Base-by-base conservation (phyloP, 2,329 filamentous ascomycete species). In the Tetracladium maxilliforme region DNA sequence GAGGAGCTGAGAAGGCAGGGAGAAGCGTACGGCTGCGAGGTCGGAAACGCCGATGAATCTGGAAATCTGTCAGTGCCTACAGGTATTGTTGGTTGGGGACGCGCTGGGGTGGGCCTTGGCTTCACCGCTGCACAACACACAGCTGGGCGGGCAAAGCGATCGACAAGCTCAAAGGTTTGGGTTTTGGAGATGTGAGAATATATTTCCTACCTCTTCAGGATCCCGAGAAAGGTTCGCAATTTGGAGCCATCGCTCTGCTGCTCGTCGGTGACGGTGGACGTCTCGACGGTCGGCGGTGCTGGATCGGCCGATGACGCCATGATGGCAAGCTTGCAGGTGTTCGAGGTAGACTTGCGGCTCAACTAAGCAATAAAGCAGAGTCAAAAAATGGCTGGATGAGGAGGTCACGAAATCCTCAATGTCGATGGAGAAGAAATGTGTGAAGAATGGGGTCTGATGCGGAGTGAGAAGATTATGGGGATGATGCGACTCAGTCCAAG, bases 31-130 rank as follows among this genome's bases (percentile, higher is more conserved):
- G 29, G 84, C 72, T 30, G 90, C 90, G 43, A 98, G 90, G 54
- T 98, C 90, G 38, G 86, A 65, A 29, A 98, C 90, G 39, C 90
- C 90, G 42, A 95, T 84, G 53, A 95, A 95, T 49, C 87, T 92
- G 51, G 24, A 29, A 32, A 22, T n/a, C n/a, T 16, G n/a, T 10
- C 18, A 26, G 2, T 14, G 20, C 19, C 11, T 7, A 12, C 11
- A 17, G 8, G 6, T 11, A 14, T n/a, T 25, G 31, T 28, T 30
- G 25, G 33, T 24, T 29, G 26, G 27, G 26, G 21, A 31, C 26
- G 25, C 22, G 23, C 26, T 10, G 17, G 24, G 23, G 20, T 12
- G 15, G 13, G 14, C 14, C 22, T 22, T 31, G 29, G 27, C 27
- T n/a, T n/a, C n/a, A n/a, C n/a, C n/a, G n/a, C n/a, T n/a, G n/a